Percentiles rank a stretch among this genome's conserved stretches.
Evolutionary conservation across 495 filamentous ascomycete species (phyloP).

Genomic region (Astrocystis sublimbata): DNA sequence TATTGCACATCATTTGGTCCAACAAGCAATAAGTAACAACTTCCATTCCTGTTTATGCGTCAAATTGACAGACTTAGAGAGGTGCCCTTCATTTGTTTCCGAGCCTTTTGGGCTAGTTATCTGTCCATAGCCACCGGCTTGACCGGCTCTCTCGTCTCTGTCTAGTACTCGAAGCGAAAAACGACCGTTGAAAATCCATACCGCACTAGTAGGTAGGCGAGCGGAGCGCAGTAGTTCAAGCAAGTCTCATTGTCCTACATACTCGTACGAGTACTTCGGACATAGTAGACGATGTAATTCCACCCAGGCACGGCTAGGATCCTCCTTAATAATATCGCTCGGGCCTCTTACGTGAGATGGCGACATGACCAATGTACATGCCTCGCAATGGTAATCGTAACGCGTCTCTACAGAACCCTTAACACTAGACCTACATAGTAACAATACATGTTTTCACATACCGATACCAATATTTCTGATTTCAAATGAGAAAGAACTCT

Average conservation of each 20-base stretch:
- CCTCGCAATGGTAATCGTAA: neutral
- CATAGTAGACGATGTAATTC: neutral
- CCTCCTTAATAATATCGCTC: slow-evolving; percentile 15
- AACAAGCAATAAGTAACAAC: neutral
- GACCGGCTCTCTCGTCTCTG: no score
- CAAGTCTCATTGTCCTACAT: neutral
- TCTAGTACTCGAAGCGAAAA: no score
- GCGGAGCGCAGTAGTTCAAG: no score
- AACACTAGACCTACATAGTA: neutral
- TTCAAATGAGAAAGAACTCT: no score
- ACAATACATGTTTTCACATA: no score
- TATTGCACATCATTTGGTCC: neutral
- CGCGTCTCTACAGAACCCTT: neutral
- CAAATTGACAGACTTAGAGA: neutral
- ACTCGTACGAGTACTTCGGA: no score
- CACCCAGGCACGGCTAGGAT: neutral
- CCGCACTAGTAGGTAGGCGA: no score
- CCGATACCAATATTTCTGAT: no score
- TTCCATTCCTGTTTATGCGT: neutral
- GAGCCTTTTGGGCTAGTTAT: neutral
- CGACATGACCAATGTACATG: no score
- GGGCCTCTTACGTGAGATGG: neutral
- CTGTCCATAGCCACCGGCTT: neutral
- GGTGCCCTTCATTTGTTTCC: neutral
- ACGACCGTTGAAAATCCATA: neutral